A percentile compares a stretch with the other conserved stretches of the same genome.
Evolutionary conservation across 495 filamentous ascomycete genomes (phyloP).

Genomic region (Penicillium psychrofluorescens): DNA sequence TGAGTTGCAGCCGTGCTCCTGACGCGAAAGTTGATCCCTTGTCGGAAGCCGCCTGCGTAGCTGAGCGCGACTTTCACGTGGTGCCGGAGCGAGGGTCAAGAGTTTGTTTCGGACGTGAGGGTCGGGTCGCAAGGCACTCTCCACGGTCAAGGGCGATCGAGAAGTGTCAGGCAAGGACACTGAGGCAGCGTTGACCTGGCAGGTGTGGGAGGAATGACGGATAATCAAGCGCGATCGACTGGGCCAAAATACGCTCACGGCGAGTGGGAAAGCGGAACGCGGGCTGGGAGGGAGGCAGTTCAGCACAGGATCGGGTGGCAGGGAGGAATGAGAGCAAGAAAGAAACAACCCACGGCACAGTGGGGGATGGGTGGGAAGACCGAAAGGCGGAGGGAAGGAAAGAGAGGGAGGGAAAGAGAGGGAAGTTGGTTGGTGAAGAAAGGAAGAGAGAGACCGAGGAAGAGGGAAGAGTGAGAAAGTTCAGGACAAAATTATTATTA

Average conservation of each 20-base stretch:
- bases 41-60: not conserved
- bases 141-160: not conserved
- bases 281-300: no score
- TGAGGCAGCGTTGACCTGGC: not conserved
- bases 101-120: not conserved
- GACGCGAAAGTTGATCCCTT: conserved; percentile 1
- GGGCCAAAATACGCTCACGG: not conserved
- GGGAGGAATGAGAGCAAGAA: conserved; percentile 17
- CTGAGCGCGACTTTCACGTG: not conserved
- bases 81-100: conserved; percentile 4
- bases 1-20: not conserved
- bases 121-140: not conserved
- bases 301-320: not conserved
- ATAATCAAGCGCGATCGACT: not conserved
- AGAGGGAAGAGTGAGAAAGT: conserved; percentile 1
- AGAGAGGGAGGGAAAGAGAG: conserved; percentile 12
- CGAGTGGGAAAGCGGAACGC: no score
- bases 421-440: conserved; percentile 12
- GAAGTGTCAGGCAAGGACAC: not conserved
- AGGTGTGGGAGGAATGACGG: not conserved
- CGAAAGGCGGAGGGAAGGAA: conserved; percentile 1
- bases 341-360: conserved; percentile 12
- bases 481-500: not conserved
- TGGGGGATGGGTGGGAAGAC: not conserved
- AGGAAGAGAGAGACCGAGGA: not conserved